Conservation (phyloP, 75 land plant genomes). For the Cunninghamia lanceolata region DNA sequence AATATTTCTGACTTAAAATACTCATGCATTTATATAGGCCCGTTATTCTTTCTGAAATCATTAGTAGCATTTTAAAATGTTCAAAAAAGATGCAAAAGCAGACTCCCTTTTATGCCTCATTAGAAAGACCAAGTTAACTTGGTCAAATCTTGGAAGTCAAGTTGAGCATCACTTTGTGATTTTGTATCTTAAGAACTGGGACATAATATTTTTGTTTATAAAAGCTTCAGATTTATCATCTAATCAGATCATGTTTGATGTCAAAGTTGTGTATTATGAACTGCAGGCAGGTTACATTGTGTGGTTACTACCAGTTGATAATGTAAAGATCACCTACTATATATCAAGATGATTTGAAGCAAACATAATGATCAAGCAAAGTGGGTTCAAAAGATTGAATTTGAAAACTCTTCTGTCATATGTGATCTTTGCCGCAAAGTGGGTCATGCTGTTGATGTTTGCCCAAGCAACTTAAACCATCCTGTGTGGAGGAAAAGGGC, state of each 20-base stretch:
- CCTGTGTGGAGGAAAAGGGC: too few species aligned
- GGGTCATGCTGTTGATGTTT: too few species aligned
- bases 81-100: not conserved
- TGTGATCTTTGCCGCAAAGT: too few species aligned
- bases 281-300: not conserved
- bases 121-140: not conserved
- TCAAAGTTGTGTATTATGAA: not conserved
- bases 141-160: not conserved
- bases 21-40: not conserved
- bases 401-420: too few species aligned
- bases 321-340: not conserved
- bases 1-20: not conserved
- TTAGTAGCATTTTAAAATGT: not conserved
- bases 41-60: not conserved
- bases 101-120: not conserved
- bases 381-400: too few species aligned
- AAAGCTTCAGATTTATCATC: not conserved
- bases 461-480: too few species aligned
- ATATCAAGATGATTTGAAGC: not conserved
- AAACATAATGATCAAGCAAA: not conserved
- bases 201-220: not conserved
- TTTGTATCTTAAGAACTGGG: not conserved
- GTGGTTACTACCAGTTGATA: not conserved
- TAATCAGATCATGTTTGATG: not conserved
- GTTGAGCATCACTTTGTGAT: not conserved